Evolutionary conservation across 768 basidiomycete species (phyloP).

Genomic region (Leccinum boreale): DNA sequence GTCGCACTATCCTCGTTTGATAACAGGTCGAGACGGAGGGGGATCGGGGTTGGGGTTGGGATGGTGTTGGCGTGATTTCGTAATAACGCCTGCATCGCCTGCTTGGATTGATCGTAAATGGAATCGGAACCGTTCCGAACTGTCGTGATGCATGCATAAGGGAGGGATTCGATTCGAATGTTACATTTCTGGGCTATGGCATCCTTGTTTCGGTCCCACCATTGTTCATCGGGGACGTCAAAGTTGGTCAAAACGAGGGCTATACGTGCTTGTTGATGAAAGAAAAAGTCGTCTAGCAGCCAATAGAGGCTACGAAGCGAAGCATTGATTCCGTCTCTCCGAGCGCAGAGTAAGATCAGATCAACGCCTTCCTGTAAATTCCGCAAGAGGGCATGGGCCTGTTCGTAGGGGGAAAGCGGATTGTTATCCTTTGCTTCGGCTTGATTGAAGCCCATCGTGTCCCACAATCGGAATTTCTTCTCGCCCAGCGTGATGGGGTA

Average conservation of each 20-base stretch:
- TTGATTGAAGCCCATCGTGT: slow-evolving; percentile 35
- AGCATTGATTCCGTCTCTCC: slow-evolving; percentile 37
- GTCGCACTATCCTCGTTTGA: not conserved
- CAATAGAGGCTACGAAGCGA: slow-evolving; percentile 35
- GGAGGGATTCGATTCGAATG: slow-evolving; percentile 10
- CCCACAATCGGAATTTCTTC: slow-evolving; percentile 28
- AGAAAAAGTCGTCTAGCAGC: slow-evolving; percentile 38
- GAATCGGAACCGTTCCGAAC: not conserved
- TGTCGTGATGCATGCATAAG: slow-evolving; percentile 20
- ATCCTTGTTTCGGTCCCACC: slow-evolving; percentile 37
- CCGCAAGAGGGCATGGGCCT: slow-evolving; percentile 34
- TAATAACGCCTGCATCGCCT: slow-evolving; percentile 9
- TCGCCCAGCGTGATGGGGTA: slow-evolving; percentile 19
- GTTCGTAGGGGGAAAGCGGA: slow-evolving; percentile 23
- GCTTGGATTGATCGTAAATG: slow-evolving; percentile 14
- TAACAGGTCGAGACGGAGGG: slow-evolving; percentile 17
- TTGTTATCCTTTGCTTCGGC: slow-evolving; percentile 11
- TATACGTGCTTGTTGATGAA: slow-evolving; percentile 33
- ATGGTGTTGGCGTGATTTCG: slow-evolving; percentile 1
- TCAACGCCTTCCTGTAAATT: slow-evolving; percentile 34
- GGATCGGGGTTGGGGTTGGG: slow-evolving; percentile 6
- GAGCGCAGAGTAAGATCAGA: slow-evolving; percentile 39
- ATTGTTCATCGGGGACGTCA: slow-evolving; percentile 31
- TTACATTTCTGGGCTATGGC: slow-evolving; percentile 13
- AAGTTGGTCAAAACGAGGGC: slow-evolving; percentile 40